Evolutionary conservation across 1,139 yeast genomes (phyloP), one percentile per base, ranked within the genome.

Genomic region (Hemisphaericaspora subhashii): DNA sequence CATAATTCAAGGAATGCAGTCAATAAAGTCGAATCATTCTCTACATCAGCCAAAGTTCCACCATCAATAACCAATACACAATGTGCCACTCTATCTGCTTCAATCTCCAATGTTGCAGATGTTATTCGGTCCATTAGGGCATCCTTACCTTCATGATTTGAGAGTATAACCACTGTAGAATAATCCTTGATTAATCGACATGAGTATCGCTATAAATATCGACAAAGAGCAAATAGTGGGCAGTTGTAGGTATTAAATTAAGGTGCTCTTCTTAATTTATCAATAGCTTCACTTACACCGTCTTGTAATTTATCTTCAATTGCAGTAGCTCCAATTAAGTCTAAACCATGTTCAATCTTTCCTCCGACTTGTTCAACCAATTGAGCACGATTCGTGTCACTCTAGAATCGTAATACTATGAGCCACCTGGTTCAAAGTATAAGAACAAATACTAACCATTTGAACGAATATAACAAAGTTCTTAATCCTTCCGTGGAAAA

Each of bases 41-140:
- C 97, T 38, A 92, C 77, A 22, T 70, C 72, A 1, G 80, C 62
- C 42, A 92, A 67, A 0, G 98, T 88, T 3, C 80, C 81, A 20
- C 99, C 99, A 62, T 94, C 98, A 37, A 92, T 79, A 1, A 92
- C 98, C 25, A 89, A 78, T 5, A 92, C 98, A 62, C 95, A 83
- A 55, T 94, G 98, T 0, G 98, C 98, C 20, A 90, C 83, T 40
- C 75, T 68, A 1, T 87, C 92, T 5, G 77, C 75, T 34, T 78
- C 76, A 10, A 85, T 66, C 46, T 80, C 86, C 30, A 71, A 71
- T 46, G 76, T 72, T 0, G 87, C 77, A 1, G 81, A 77, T n/a
- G 76, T 69, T 51, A 86, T 80, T 30, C 70, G 61, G 31, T 79
- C 77, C 40, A 71, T 60, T 34, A 85, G 59, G 31, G 70, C 70